phyloP scores from a whole-genome alignment of 768 basidiomycete genomes.

The Leucosporidium yakuticum region DNA sequence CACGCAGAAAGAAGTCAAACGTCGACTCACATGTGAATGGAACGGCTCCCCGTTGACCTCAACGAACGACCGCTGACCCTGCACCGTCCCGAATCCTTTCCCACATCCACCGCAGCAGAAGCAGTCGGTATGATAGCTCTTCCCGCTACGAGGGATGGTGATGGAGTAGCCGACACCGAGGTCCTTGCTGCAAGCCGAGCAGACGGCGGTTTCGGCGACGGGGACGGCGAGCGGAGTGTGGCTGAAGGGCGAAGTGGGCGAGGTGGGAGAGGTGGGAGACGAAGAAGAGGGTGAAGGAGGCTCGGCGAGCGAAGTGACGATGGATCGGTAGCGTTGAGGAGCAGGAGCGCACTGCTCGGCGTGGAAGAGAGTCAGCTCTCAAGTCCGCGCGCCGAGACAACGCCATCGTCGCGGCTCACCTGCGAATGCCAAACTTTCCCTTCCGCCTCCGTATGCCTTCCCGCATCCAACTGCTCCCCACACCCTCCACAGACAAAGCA shows the following conservation, averaged over 20 bases:
- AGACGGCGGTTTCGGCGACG: not conserved
- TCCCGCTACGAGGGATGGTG: slow-evolving; percentile 18
- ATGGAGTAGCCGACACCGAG: slow-evolving; percentile 12
- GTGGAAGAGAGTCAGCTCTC: not conserved
- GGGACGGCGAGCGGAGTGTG: not conserved
- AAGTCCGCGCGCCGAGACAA: not conserved
- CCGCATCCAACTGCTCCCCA: not conserved
- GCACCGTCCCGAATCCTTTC: not conserved
- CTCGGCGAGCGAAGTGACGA: slow-evolving; percentile 28
- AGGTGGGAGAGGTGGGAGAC: not conserved
- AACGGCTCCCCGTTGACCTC: slow-evolving; percentile 9
- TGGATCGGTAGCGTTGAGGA: slow-evolving; percentile 8
- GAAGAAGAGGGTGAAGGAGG: too few species aligned
- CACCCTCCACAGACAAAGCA: slow-evolving; percentile 28
- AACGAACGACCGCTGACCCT: slow-evolving; percentile 14
- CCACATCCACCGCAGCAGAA: slow-evolving; percentile 19
- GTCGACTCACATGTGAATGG: slow-evolving; percentile 16
- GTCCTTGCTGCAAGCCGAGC: not conserved
- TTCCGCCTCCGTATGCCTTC: slow-evolving; percentile 18
- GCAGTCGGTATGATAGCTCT: slow-evolving; percentile 19
- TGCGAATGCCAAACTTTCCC: slow-evolving; percentile 11
- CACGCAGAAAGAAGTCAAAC: not conserved
- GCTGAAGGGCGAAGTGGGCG: not conserved
- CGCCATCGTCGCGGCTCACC: not conserved
- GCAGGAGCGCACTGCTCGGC: slow-evolving; percentile 16